Evolutionary conservation across 1,284 basidiomycete species (phyloP).

Genomic region (Coniophora puteana): DNA sequence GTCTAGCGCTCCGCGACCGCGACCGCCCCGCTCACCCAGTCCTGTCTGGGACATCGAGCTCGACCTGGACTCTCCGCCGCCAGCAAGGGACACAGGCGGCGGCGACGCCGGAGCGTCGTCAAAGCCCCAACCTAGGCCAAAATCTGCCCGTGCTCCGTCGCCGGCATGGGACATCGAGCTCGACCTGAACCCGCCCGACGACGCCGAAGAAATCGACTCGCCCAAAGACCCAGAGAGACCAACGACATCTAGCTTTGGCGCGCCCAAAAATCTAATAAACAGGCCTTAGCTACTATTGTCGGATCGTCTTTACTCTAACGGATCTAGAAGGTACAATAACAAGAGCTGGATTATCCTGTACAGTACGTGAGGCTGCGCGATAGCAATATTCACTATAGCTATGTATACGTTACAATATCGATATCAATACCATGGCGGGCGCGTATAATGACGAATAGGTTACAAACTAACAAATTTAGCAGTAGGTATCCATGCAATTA

Average conservation of each 20-base stretch:
- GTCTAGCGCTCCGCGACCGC: slow-evolving; percentile 6
- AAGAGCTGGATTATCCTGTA: too few relatives aligned
- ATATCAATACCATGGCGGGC: too few relatives aligned
- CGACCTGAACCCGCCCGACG: slow-evolving; percentile 35
- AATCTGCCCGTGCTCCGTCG: slow-evolving; percentile 18
- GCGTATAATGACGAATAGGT: slow-evolving; percentile 21
- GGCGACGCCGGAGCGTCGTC: not conserved
- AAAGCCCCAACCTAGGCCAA: not conserved
- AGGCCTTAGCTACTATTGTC: too few relatives aligned
- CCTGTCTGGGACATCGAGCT: slow-evolving; percentile 63
- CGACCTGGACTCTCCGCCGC: slow-evolving; percentile 19
- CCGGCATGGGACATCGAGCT: slow-evolving; percentile 58
- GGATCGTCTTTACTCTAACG: too few relatives aligned
- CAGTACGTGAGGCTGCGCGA: slow-evolving; percentile 2
- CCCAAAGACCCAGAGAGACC: not conserved
- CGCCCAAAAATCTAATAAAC: slow-evolving; percentile 1
- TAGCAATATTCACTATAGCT: slow-evolving; percentile 1
- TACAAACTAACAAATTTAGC: too few relatives aligned
- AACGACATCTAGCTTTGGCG: not conserved
- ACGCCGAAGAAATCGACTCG: slow-evolving; percentile 16
- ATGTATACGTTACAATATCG: too few relatives aligned
- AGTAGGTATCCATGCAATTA: too few relatives aligned
- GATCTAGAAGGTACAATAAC: too few relatives aligned
- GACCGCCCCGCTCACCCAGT: slow-evolving; percentile 28
- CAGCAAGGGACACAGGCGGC: not conserved